A percentile compares a stretch with the other conserved stretches of the same genome.
Conservation (phyloP, 768 basidiomycete species). For the Gloeopeniophorella convolvens region DNA sequence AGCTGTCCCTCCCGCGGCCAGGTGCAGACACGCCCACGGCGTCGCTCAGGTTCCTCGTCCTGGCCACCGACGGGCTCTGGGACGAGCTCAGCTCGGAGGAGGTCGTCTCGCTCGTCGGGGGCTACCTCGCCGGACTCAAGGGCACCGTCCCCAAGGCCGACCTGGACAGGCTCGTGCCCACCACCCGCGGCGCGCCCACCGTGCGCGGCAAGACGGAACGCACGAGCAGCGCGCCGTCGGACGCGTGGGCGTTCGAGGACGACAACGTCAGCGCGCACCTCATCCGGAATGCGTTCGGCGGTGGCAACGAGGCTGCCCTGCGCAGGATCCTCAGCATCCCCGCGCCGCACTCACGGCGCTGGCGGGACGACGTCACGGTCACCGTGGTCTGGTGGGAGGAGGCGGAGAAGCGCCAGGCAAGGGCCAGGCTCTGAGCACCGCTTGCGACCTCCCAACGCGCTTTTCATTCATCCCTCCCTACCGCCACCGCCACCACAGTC, state of each 20-base stretch:
- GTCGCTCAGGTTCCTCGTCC: slow-evolving; percentile 69
- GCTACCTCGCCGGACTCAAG: slow-evolving; percentile 66
- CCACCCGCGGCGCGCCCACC: slow-evolving; percentile 43
- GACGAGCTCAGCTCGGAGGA: slow-evolving; percentile 63
- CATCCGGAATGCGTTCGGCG: slow-evolving; percentile 90
- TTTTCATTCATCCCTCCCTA: slow-evolving; percentile 6
- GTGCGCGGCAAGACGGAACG: slow-evolving; percentile 58
- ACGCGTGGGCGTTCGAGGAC: slow-evolving; percentile 74
- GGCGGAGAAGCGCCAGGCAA: slow-evolving; percentile 42
- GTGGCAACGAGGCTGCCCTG: slow-evolving; percentile 55
- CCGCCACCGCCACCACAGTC: not conserved
- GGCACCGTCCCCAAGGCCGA: slow-evolving; percentile 55
- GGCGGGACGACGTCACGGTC: slow-evolving; percentile 80
- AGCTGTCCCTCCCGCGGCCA: slow-evolving; percentile 47
- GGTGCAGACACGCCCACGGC: slow-evolving; percentile 26
- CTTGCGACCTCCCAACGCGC: slow-evolving; percentile 12
- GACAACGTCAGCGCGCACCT: slow-evolving; percentile 76
- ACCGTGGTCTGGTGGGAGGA: slow-evolving; percentile 84
- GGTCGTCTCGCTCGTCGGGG: slow-evolving; percentile 81
- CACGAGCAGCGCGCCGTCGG: slow-evolving; percentile 30
- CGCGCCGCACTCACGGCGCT: slow-evolving; percentile 68
- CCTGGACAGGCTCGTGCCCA: slow-evolving; percentile 50
- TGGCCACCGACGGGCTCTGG: slow-evolving; percentile 77
- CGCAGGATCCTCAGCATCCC: slow-evolving; percentile 72
- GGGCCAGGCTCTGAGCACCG: slow-evolving; percentile 45